Conservation (phyloP, 305 asterid genomes). For the Fraxinus greggii region DNA sequence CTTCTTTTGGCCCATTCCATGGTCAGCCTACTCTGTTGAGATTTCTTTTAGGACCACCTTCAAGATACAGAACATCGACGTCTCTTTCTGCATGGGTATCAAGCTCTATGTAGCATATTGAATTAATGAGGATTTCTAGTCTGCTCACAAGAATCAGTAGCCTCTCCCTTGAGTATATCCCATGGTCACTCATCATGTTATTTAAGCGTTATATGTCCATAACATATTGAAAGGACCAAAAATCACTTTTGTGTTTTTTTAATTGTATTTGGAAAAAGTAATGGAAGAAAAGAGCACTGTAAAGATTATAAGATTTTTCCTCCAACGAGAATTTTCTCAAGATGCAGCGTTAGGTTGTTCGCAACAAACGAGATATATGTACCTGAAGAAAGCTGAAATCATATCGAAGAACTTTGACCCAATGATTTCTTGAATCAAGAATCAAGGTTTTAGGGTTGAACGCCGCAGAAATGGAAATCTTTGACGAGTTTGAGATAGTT, state of each 20-base stretch:
- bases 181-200: slow-evolving; percentile 97
- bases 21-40: slow-evolving; percentile 34
- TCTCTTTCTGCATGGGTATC: slow-evolving; percentile 83
- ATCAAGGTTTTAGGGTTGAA: no score
- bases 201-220: slow-evolving; percentile 80
- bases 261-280: not conserved
- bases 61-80: slow-evolving; percentile 82
- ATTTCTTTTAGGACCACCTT: slow-evolving; percentile 59
- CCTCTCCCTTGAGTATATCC: slow-evolving; percentile 90
- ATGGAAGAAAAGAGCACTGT: not conserved
- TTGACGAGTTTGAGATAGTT: no score
- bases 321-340: not conserved
- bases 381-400: no score
- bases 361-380: no score
- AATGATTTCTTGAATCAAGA: no score
- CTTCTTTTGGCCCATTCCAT: slow-evolving; percentile 56
- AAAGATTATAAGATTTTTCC: not conserved
- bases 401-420: no score
- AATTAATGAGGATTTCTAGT: slow-evolving; percentile 55
- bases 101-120: slow-evolving; percentile 83
- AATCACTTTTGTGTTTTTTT: not conserved
- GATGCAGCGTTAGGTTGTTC: not conserved
- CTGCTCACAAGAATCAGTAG: slow-evolving; percentile 75
- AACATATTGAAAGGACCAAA: slow-evolving; percentile 45
- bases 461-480: no score